Evolutionary conservation across 805 yeast species (phyloP), one percentile per base, ranked within the genome.

Genomic region (Candida boleticola): DNA sequence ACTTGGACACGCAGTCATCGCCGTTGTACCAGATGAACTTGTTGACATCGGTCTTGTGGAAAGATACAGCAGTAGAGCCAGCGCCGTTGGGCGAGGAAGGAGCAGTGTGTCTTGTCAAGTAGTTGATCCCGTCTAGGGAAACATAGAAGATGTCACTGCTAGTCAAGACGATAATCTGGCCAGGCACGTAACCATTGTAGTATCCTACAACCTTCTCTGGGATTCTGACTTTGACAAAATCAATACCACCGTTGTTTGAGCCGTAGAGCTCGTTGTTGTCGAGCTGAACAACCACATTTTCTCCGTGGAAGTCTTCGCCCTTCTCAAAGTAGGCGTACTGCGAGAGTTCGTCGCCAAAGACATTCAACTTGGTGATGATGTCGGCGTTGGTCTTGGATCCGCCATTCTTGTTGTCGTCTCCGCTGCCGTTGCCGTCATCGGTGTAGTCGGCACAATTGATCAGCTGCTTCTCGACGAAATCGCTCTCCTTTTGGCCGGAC

Each of bases 21-120:
- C 76, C 77, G 3, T 93, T 86, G 50, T 77, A 75, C 74, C 85
- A 84, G 29, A 93, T 81, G 51, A 89, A 79, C 55, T 79, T 73
- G 5, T 76, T 62, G 1, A 75, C 55, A 45, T 79, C 73, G 5
- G 62, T 63, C 20, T 82, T 79, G 58, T 84, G 83, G 69, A 89
- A 90, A 10, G 79, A 66, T 30, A 89, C 54, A 1, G 78, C 72
- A 32, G 67, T 49, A 23, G 54, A 51, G 3, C 61, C 62, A 27
- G 46, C 38, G 29, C 62, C 61, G 44, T 68, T 61, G 13, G 81
- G 70, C 16, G 70, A 64, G 17, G 77, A 61, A 2, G 92, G 92
- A 5, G 79, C 68, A 4, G 66, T 57, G 29, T 73, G 54, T 29
- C 63, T 61, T 6, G 54, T 48, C 85, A 88, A 1, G 72, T 59